Conservation (phyloP, 2,329 filamentous ascomycete genomes). For the Hypomyces perniciosus region DNA sequence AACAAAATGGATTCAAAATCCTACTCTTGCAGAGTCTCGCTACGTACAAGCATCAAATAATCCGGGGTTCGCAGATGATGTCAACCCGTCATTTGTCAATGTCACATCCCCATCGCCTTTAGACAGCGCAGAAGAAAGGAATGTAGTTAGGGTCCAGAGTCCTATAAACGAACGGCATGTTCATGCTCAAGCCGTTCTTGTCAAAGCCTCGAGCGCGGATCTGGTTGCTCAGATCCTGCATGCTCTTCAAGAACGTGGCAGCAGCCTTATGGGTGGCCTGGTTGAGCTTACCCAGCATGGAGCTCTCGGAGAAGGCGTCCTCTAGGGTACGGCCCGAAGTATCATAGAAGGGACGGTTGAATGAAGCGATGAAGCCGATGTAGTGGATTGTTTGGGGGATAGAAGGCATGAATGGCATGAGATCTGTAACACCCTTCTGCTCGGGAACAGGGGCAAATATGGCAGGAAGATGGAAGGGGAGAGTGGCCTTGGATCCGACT, state of each 20-base stretch:
- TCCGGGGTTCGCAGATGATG: too few species aligned
- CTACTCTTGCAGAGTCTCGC: too few species aligned
- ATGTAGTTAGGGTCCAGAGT: slow-evolving; percentile 18
- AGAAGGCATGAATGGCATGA: slow-evolving; percentile 31
- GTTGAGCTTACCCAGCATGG: slow-evolving; percentile 30
- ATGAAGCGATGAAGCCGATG: slow-evolving; percentile 31
- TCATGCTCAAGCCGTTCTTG: slow-evolving; percentile 34
- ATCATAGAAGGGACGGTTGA: slow-evolving; percentile 35
- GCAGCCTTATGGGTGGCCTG: slow-evolving; percentile 27
- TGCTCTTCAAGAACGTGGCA: slow-evolving; percentile 27
- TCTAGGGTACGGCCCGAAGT: slow-evolving; percentile 31
- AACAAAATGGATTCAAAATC: too few species aligned
- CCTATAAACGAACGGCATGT: slow-evolving; percentile 42
- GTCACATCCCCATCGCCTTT: neutral
- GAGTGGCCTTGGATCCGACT: slow-evolving; percentile 26
- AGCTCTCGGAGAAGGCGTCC: slow-evolving; percentile 35
- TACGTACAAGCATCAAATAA: too few species aligned
- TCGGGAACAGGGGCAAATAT: slow-evolving; percentile 35
- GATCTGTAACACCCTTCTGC: slow-evolving; percentile 31
- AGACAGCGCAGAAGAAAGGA: slow-evolving; percentile 16
- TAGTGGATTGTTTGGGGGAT: slow-evolving; percentile 28
- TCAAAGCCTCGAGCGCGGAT: slow-evolving; percentile 37
- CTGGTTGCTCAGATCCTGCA: slow-evolving; percentile 32
- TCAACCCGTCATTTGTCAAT: neutral
- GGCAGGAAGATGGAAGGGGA: slow-evolving; percentile 38